Conservation (phyloP, 2,329 filamentous ascomycete genomes). For the Sporothrix euskadiensis region DNA sequence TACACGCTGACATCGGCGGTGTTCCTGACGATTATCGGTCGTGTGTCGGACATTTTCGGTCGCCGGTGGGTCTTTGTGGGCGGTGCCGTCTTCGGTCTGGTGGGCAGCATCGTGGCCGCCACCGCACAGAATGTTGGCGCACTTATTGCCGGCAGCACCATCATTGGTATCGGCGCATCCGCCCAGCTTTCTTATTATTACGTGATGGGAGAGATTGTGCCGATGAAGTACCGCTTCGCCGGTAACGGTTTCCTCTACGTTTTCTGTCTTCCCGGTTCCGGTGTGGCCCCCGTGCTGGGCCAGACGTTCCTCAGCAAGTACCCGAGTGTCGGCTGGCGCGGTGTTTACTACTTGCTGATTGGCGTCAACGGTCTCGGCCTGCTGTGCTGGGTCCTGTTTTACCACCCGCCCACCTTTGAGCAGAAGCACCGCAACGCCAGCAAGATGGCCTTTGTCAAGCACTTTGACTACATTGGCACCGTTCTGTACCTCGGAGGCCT, state of each 20-base stretch:
- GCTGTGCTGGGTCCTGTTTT: constrained; percentile 40
- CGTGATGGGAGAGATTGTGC: constrained; percentile 44
- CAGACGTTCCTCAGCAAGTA: constrained; percentile 36
- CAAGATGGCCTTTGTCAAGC: constrained; percentile 35
- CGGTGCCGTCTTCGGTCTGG: constrained; percentile 39
- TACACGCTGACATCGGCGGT: constrained; percentile 39
- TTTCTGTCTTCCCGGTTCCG: constrained; percentile 38
- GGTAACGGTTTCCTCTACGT: constrained; percentile 41
- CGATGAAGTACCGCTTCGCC: constrained; percentile 42
- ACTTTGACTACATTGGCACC: constrained; percentile 41
- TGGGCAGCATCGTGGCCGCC: constrained; percentile 43
- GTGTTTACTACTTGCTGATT: constrained; percentile 38
- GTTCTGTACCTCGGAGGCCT: constrained; percentile 38
- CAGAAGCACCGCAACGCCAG: constrained; percentile 38
- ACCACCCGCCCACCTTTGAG: constrained; percentile 40
- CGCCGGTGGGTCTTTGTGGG: constrained; percentile 38
- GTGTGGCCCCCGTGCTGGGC: constrained; percentile 37
- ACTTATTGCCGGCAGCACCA: constrained; percentile 43
- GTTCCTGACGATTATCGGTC: constrained; percentile 36
- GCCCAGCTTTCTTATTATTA: constrained; percentile 44
- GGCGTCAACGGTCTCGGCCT: constrained; percentile 37
- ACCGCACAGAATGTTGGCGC: constrained; percentile 41
- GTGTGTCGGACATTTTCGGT: constrained; percentile 37
- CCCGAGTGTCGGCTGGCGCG: constrained; percentile 37
- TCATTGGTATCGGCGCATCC: constrained; percentile 42